Percentiles rank a stretch among this genome's conserved stretches.
Conservation (phyloP, 139 green algal genomes). For the Picochlorum sp. region DNA sequence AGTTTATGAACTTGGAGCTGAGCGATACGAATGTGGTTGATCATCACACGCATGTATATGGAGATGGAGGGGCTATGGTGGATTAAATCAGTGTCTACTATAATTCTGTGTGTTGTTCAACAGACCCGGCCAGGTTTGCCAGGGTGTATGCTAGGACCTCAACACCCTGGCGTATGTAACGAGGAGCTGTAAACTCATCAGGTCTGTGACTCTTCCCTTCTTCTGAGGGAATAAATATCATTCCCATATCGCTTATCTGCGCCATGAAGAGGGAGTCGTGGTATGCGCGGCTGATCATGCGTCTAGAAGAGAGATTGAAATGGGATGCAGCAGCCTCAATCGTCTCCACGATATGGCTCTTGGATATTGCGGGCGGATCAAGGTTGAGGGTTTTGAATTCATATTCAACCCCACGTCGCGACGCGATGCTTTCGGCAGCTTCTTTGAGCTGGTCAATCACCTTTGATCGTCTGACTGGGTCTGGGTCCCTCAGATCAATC, state of each 20-base stretch:
- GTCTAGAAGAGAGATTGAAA: slow-evolving; percentile 46
- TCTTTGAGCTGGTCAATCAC: slow-evolving; percentile 49
- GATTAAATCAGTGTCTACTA: too few species aligned
- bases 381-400: slow-evolving; percentile 63
- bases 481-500: slow-evolving; percentile 74
- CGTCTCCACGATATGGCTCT: slow-evolving; percentile 48
- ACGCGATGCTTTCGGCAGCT: slow-evolving; percentile 52
- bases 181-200: slow-evolving; percentile 72
- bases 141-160: slow-evolving; percentile 35
- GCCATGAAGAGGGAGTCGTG: slow-evolving; percentile 97
- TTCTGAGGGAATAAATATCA: slow-evolving; percentile 95
- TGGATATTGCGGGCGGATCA: slow-evolving; percentile 76
- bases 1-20: slow-evolving; percentile 96
- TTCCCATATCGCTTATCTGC: slow-evolving; percentile 71
- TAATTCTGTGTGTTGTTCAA: too few species aligned
- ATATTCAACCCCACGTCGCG: slow-evolving; percentile 30
- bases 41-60: slow-evolving; percentile 83
- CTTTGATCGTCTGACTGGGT: slow-evolving; percentile 54
- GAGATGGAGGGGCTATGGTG: not conserved
- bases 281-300: slow-evolving; percentile 88
- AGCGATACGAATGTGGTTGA: slow-evolving; percentile 86
- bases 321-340: slow-evolving; percentile 37
- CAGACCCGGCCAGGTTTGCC: slow-evolving; percentile 25
- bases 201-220: slow-evolving; percentile 78
- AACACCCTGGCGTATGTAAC: slow-evolving; percentile 32